These are phyloP conservation scores for Oryza coarctata DNA, from an alignment of 176 grass and related monocot species.

Conservation along the genomic window DNA sequence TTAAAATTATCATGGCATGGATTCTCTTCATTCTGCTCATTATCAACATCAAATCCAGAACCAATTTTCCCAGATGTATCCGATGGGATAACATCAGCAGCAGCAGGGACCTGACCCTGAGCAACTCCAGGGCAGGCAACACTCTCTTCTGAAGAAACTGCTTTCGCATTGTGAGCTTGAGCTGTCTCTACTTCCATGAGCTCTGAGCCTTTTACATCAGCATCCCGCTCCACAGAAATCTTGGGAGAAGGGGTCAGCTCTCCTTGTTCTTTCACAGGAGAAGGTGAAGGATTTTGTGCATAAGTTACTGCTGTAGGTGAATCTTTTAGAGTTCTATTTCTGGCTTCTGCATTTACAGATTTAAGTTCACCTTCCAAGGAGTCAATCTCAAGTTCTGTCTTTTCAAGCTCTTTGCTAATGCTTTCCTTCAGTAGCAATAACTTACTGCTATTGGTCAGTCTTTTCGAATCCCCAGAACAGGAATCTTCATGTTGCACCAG, in stretches of 20 bases:
- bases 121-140: constrained; percentile 23
- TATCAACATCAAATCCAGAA: constrained; percentile 21
- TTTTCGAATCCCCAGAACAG: constrained; percentile 64
- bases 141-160: constrained; percentile 47
- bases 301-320: constrained; percentile 22
- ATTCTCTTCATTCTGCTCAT: constrained; percentile 23
- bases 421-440: constrained; percentile 66
- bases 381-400: constrained; percentile 87
- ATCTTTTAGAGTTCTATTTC: constrained; percentile 21
- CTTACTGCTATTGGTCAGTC: constrained; percentile 48
- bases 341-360: constrained; percentile 26
- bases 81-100: constrained; percentile 29
- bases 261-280: constrained; percentile 31
- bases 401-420: constrained; percentile 82
- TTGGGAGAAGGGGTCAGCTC: constrained; percentile 22
- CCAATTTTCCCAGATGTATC: constrained; percentile 17
- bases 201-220: not conserved
- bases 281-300: constrained; percentile 41
- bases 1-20: constrained; percentile 33
- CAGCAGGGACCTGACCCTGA: not conserved
- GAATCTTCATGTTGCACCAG: constrained; percentile 67
- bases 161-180: constrained; percentile 24
- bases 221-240: constrained; percentile 19
- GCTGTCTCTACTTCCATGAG: constrained; percentile 31
- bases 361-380: constrained; percentile 81